These are phyloP conservation scores for Ogataea pini DNA, from an alignment of 805 yeast genomes.

Conservation along the genomic window DNA sequence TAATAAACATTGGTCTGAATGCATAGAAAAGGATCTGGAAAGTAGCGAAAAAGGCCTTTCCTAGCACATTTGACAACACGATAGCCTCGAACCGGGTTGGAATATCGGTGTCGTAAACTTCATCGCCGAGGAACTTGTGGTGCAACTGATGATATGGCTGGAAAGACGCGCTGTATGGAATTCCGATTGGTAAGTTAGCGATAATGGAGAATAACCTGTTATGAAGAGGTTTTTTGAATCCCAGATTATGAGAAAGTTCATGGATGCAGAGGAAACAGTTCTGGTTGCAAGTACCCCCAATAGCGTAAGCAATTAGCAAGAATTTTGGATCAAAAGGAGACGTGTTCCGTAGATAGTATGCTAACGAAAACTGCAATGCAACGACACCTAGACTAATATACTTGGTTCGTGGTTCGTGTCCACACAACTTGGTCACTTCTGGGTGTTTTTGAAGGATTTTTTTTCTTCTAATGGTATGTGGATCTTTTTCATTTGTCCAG, in stretches of 20 bases:
- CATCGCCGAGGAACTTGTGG: constrained; percentile 89
- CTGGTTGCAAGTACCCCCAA: constrained; percentile 87
- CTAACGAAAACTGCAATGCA: constrained; percentile 61
- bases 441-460: constrained; percentile 75
- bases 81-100: constrained; percentile 81
- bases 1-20: constrained; percentile 82
- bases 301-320: constrained; percentile 63
- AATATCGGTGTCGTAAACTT: constrained; percentile 78
- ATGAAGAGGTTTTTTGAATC: constrained; percentile 74
- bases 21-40: constrained; percentile 90
- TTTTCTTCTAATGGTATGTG: constrained; percentile 75
- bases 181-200: constrained; percentile 82
- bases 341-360: constrained; percentile 60
- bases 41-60: constrained; percentile 88
- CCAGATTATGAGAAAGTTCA: constrained; percentile 82
- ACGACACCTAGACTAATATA: constrained; percentile 71
- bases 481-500: constrained; percentile 83
- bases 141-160: constrained; percentile 91
- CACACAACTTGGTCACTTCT: constrained; percentile 74
- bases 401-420: constrained; percentile 84
- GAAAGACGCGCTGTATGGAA: constrained; percentile 86
- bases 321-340: constrained; percentile 54
- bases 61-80: constrained; percentile 71
- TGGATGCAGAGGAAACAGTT: constrained; percentile 86
- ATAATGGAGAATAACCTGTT: constrained; percentile 77